Evolutionary conservation across 108 stramenopile species (phyloP).

Genomic region (Nitzschia palea): DNA sequence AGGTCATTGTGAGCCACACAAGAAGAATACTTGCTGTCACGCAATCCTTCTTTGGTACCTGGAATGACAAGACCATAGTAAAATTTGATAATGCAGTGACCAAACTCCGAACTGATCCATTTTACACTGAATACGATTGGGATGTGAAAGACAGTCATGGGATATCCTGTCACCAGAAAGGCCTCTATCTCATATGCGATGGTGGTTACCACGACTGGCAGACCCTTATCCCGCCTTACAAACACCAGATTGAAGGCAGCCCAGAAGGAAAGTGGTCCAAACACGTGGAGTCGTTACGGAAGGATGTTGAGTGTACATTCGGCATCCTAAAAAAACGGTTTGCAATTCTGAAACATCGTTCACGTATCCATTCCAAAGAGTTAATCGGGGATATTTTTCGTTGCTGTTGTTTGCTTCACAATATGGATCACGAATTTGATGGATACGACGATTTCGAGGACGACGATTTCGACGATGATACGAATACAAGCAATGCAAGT

Average conservation of each 20-base stretch:
- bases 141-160: neutral
- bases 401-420: conserved; percentile 45
- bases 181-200: conserved; percentile 42
- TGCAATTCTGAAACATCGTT: conserved; percentile 20
- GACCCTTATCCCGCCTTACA: conserved; percentile 25
- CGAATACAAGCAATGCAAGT: neutral
- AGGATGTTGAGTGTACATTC: conserved; percentile 56
- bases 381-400: conserved; percentile 21
- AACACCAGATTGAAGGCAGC: neutral
- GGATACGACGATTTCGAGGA: conserved; percentile 24
- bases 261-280: conserved; percentile 4
- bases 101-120: neutral
- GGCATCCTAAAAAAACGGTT: conserved; percentile 39
- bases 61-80: conserved; percentile 21
- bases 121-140: neutral
- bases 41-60: neutral
- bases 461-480: neutral
- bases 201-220: conserved; percentile 43
- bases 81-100: neutral
- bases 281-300: conserved; percentile 43
- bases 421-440: conserved; percentile 39
- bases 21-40: neutral
- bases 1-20: conserved; percentile 8
- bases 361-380: conserved; percentile 26
- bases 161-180: neutral